Base-by-base conservation (phyloP, 805 yeast genomes). In the Kazachstania viticola region DNA sequence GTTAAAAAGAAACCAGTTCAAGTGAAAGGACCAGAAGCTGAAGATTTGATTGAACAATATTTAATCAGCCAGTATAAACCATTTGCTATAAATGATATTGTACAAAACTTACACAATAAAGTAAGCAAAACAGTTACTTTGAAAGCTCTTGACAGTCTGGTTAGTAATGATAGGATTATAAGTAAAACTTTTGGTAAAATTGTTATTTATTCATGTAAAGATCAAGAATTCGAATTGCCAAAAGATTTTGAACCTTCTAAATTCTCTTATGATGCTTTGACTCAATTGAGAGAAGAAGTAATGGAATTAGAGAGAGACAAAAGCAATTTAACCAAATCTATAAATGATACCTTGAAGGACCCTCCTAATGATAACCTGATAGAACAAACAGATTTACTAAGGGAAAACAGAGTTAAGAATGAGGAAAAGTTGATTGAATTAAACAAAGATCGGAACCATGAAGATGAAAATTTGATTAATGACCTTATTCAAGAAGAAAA, bases 31-130 rank as follows among this genome's bases (percentile, higher is more conserved):
- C 30, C 32, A 5, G 52, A 42, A 23, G 61, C 64, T 14, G 63
- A 62, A 24, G 41, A 41, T 5, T 29, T 52, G 16, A 56, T 67
- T 17, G 42, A 50, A 25, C 41, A 53, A 4, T 70, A 70, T 34
- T 40, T 70, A 31, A 55, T 46, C 16, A 49, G 51, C 2, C 71
- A 67, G 38, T 65, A 64, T 38, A 50, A 70, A 15, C 75, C 75
- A 2, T 69, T 64, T 41, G 65, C 67, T 1, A 48, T 61, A 7
- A 60, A 62, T 29, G 75, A 70, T 44, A 55, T 70, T 8, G 44
- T 63, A 3, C 56, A 58, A 29, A 70, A 69, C 31, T 38, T 69
- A 22, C 71, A 67, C 31, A 64, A 60, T 24, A 53, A 51, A 24
- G 36, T 65, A 1, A 39, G 48, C 4, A 69, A 64, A 33, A 28